These are phyloP conservation scores for Filobasidium wieringae DNA, from an alignment of 768 basidiomycete species.

Conservation along the genomic window DNA sequence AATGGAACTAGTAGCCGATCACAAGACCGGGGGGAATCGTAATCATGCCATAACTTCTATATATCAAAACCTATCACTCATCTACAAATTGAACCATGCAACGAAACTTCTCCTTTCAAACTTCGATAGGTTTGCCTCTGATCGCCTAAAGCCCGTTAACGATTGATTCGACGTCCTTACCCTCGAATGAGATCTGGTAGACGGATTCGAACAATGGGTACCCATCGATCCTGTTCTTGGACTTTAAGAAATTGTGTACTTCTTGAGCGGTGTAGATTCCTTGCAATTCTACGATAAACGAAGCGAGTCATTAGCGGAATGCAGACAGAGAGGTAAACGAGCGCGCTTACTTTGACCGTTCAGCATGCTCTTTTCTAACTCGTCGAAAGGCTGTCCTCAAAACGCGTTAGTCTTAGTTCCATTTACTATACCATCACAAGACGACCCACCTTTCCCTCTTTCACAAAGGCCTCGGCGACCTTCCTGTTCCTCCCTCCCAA, in stretches of 20 bases:
- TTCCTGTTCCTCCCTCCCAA: constrained; percentile 32
- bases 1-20: too few relatives aligned
- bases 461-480: constrained; percentile 39
- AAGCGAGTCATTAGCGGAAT: too few relatives aligned
- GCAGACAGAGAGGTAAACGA: too few relatives aligned
- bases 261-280: constrained; percentile 31
- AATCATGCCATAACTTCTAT: neutral
- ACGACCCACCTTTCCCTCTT: constrained; percentile 40
- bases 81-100: neutral
- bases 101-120: neutral
- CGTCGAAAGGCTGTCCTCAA: constrained; percentile 39
- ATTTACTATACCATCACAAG: neutral
- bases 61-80: neutral
- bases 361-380: constrained; percentile 43
- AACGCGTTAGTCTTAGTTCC: neutral
- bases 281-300: neutral
- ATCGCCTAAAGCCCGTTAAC: neutral
- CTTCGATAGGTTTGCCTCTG: neutral
- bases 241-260: constrained; percentile 41
- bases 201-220: constrained; percentile 42
- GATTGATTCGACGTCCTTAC: constrained; percentile 20
- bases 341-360: constrained; percentile 42
- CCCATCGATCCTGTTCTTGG: constrained; percentile 35
- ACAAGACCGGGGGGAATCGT: too few relatives aligned
- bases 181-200: constrained; percentile 37